Conservation (phyloP, 2,329 filamentous ascomycete species). For the Elsinoe necatrix region DNA sequence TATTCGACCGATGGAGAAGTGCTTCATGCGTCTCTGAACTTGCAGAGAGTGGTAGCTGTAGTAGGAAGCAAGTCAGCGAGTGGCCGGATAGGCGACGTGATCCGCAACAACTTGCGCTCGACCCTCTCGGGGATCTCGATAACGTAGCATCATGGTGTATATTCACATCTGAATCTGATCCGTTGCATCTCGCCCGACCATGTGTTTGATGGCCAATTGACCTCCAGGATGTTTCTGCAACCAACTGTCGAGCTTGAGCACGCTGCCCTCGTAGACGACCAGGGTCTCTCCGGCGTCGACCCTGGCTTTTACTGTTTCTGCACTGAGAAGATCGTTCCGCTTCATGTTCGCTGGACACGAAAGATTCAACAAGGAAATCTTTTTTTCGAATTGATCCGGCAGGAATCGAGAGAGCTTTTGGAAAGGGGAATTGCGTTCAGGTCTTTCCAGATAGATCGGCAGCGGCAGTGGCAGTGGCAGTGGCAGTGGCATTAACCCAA, state of each 20-base stretch:
- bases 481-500: no score
- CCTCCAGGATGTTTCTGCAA: slow-evolving; percentile 53
- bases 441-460: no score
- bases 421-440: no score
- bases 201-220: slow-evolving; percentile 60
- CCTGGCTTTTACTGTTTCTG: slow-evolving; percentile 13
- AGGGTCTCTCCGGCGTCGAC: slow-evolving; percentile 49
- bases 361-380: no score
- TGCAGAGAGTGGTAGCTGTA: slow-evolving; percentile 49
- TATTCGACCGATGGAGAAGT: slow-evolving; percentile 52
- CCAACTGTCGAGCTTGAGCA: slow-evolving; percentile 51
- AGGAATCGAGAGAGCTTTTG: no score
- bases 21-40: slow-evolving; percentile 50
- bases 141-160: neutral
- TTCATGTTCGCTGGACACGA: no score
- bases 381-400: no score
- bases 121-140: no score
- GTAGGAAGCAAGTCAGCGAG: neutral
- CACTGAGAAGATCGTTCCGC: no score
- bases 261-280: slow-evolving; percentile 48
- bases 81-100: neutral
- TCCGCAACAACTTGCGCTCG: no score
- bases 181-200: slow-evolving; percentile 52
- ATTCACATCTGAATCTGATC: slow-evolving; percentile 52
- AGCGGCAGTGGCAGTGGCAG: no score